These are phyloP conservation scores for Pichia kudriavzevii DNA, from an alignment of 1,139 yeast species.

Conservation along the genomic window DNA sequence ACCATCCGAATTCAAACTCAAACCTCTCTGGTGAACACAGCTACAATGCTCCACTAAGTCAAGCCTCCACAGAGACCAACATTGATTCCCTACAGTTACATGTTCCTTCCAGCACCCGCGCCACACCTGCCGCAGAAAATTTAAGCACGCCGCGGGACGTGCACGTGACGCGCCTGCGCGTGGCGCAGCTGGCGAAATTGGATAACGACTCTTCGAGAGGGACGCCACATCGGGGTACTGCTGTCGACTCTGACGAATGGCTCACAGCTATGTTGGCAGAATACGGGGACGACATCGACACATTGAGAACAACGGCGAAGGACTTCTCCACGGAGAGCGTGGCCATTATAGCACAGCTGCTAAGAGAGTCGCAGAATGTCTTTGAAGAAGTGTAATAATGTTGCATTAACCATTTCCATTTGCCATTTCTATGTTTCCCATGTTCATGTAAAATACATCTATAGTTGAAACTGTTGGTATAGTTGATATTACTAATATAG, in stretches of 20 bases:
- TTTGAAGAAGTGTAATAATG: constrained; percentile 5
- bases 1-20: no score
- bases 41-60: no score
- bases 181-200: constrained; percentile 1
- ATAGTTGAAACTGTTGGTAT: no score
- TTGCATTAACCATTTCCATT: no score
- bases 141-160: no score
- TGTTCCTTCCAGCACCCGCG: background rate
- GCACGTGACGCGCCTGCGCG: background rate
- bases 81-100: background rate
- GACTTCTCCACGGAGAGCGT: constrained; percentile 13
- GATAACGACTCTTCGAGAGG: constrained; percentile 11
- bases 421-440: no score
- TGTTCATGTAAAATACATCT: no score
- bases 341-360: constrained; percentile 13
- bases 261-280: constrained; percentile 10
- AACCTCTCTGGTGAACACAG: no score
- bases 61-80: background rate
- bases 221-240: background rate
- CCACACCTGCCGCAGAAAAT: background rate
- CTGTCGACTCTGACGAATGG: constrained; percentile 13
- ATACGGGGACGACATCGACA: constrained; percentile 16
- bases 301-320: constrained; percentile 9
- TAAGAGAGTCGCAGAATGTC: constrained; percentile 9
- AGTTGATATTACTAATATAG: no score